Evolutionary conservation across 169 alveolate species (phyloP).

Genomic region (Eimeria nieschulzi): DNA sequence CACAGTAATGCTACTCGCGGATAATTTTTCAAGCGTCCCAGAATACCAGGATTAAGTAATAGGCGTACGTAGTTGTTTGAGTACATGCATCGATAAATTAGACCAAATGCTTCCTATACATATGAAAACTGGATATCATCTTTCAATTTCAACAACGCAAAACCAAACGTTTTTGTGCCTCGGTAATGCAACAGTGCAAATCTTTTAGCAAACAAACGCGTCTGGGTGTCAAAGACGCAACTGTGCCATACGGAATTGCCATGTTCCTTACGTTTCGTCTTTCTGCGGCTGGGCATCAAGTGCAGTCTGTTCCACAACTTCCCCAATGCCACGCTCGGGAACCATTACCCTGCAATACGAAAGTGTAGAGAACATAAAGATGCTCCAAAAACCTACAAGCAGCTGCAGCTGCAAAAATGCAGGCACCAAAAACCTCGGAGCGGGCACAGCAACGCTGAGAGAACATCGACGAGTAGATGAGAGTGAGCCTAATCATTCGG

Average conservation of each 20-base stretch:
- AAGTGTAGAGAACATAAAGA: not conserved
- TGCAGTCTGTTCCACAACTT: constrained; percentile 44
- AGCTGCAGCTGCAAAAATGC: too few relatives aligned
- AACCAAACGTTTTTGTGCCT: too few relatives aligned
- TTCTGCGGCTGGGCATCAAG: constrained; percentile 60
- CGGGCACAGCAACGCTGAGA: too few relatives aligned
- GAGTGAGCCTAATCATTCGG: too few relatives aligned
- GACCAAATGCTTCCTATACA: not conserved
- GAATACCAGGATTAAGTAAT: too few relatives aligned
- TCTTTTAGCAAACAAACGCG: not conserved
- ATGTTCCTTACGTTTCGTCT: constrained; percentile 48
- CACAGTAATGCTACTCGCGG: too few relatives aligned
- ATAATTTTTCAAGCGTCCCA: too few relatives aligned
- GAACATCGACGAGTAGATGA: too few relatives aligned
- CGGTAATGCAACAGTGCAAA: too few relatives aligned
- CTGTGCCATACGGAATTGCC: not conserved
- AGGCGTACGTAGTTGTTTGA: too few relatives aligned
- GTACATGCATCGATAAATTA: not conserved
- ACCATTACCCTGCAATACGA: constrained; percentile 53
- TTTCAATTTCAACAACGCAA: not conserved
- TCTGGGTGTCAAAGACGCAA: not conserved
- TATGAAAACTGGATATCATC: not conserved
- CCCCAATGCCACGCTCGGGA: constrained; percentile 63
- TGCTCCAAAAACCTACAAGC: not conserved
- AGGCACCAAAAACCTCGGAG: too few relatives aligned